These are phyloP conservation scores for Gossypium longicalyx DNA, from an alignment of 345 rosid species.

Conservation along the genomic window DNA sequence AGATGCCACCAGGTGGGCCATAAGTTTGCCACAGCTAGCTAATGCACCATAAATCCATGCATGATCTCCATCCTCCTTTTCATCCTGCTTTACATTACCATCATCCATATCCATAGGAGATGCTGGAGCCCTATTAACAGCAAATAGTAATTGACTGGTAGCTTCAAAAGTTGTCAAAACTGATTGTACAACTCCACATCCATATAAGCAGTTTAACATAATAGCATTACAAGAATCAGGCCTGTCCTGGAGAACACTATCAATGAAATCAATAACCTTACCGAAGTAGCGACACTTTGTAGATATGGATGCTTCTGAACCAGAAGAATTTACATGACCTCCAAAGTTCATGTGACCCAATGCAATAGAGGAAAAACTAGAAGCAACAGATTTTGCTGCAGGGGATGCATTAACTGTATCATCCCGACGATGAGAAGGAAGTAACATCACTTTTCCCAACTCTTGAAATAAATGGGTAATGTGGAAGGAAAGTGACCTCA, in stretches of 20 bases:
- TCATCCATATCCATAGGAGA: slow-evolving; percentile 97
- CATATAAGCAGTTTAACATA: slow-evolving; percentile 73
- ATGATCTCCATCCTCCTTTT: slow-evolving; percentile 59
- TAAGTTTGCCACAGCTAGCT: slow-evolving; percentile 82
- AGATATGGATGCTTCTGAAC: slow-evolving; percentile 55
- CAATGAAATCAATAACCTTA: slow-evolving; percentile 85
- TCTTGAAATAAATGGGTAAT: slow-evolving; percentile 90
- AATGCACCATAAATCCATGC: slow-evolving; percentile 92
- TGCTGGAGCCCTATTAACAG: slow-evolving; percentile 59
- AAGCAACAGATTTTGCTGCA: slow-evolving; percentile 75
- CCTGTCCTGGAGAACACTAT: slow-evolving; percentile 78
- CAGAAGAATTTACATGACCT: slow-evolving; percentile 50
- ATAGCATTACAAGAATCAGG: slow-evolving; percentile 89
- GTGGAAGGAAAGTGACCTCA: slow-evolving; percentile 81
- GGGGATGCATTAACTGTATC: slow-evolving; percentile 77
- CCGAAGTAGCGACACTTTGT: slow-evolving; percentile 92
- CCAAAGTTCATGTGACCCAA: slow-evolving; percentile 75
- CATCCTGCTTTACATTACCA: slow-evolving; percentile 54
- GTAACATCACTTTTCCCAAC: slow-evolving; percentile 89
- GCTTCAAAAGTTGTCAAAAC: slow-evolving; percentile 95
- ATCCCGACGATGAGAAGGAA: slow-evolving; percentile 92
- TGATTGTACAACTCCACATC: slow-evolving; percentile 71
- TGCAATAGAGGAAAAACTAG: slow-evolving; percentile 70
- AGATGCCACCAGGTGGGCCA: slow-evolving; percentile 94
- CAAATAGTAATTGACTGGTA: slow-evolving; percentile 72